Base-by-base conservation (phyloP, 176 grass and related monocot species). In the Elymus sibiricus region DNA sequence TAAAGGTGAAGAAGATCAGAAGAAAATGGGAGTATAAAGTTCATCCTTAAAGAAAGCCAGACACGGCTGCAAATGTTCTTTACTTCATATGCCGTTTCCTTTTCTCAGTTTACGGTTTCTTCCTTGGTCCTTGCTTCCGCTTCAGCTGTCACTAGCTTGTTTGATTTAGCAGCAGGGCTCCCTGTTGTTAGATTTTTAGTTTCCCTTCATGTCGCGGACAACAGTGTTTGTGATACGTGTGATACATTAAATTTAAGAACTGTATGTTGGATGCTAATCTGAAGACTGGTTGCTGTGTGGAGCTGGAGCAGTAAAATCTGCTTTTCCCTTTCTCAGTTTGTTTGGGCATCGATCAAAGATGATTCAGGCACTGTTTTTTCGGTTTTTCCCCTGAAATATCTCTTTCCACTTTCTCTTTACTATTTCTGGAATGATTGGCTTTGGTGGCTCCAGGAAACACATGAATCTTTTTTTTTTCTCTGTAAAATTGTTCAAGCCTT, bases 1-100 rank as follows among this genome's bases (percentile, higher is more conserved):
- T 39, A 22, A 88, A 88, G 5, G 6, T 64, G 2, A 77, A 70
- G 29, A 83, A 21, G 15, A 11, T 88, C 22, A 53, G 16, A 88
- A 55, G 38, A 6, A 51, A 37, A 70, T 35, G 55, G 35, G 49
- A 24, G 16, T 7, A 64, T n/a, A 10, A 72, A 71, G 29, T 11
- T 79, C 64, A 39, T 83, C 64, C 64, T 70, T 62, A 17, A 88
- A 82, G 2, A 11, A 81, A 16, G 35, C n/a, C 39, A 5, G 0
- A 1, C 15, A 2, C 9, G 6, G 46, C 2, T 69, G 14, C 2
- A 53, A 12, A 12, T 71, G 15, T 35, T 37, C 1, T 82, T 17
- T 35, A 56, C 2, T 56, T 53, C 16, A 19, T 53, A 13, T 47
- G n/a, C 0, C 21, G 58, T 43, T 16, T 62, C 28, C 34, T 4